Evolutionary conservation across 2,329 filamentous ascomycete genomes (phyloP).

Genomic region (Calonectria pteridis): DNA sequence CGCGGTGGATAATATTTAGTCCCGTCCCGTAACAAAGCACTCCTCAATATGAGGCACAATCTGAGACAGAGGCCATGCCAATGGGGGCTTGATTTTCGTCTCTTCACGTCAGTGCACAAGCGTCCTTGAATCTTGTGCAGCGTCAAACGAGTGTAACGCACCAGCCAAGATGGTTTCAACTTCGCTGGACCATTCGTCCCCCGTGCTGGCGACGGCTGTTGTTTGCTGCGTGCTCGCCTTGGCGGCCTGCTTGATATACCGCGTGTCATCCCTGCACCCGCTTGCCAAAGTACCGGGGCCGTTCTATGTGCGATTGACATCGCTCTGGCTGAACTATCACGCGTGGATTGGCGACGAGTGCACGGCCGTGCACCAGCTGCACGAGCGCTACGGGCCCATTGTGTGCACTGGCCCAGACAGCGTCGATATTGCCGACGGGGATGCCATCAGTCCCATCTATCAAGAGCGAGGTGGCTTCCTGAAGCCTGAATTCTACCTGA

Average conservation of each 20-base stretch:
- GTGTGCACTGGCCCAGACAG: conserved; percentile 54
- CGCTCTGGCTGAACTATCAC: conserved; percentile 22
- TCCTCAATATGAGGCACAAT: neutral
- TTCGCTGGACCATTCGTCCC: neutral
- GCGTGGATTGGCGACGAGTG: conserved; percentile 27
- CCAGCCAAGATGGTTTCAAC: neutral
- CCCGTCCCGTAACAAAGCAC: neutral
- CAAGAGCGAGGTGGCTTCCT: conserved; percentile 63
- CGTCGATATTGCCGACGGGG: conserved; percentile 57
- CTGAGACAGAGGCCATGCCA: neutral
- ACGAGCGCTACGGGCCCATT: conserved; percentile 50
- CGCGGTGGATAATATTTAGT: conserved; percentile 7
- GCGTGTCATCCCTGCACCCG: conserved; percentile 9
- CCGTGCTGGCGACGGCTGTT: neutral
- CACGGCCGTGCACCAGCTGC: conserved; percentile 36
- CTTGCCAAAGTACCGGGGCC: conserved; percentile 25
- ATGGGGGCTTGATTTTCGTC: neutral
- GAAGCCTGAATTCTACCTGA: conserved; percentile 64
- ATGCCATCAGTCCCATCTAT: conserved; percentile 64
- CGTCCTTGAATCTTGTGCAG: neutral
- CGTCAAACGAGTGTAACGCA: neutral
- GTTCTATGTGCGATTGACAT: conserved; percentile 4
- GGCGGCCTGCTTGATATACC: neutral
- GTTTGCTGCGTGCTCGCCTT: neutral
- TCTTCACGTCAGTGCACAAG: neutral